Evolutionary conservation across 2,329 filamentous ascomycete genomes (phyloP), one percentile per base, ranked within the genome.

Genomic region (Fusarium sp.): DNA sequence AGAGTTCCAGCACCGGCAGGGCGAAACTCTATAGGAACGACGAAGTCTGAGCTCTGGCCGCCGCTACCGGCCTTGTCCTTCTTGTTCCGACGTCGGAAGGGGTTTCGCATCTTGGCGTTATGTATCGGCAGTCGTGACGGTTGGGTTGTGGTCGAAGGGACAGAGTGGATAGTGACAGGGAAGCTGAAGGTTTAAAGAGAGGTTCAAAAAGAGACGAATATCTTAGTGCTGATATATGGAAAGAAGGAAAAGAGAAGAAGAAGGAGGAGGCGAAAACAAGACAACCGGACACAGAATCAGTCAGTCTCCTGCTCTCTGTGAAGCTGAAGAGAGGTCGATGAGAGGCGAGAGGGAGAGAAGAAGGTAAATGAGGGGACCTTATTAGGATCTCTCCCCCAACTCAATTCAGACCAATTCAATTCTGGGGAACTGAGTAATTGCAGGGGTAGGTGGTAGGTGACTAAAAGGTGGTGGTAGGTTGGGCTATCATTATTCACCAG

Each of bases 71-170:
- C 71, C 49, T 68, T 68, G 62, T 76, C 74, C 73, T 80, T 79
- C 70, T 78, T 81, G 58, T 76, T 75, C 64, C 79, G 80, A 49
- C 76, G 76, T 58, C 77, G 73, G 59, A 82, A 81, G 22, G 70
- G 76, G 53, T 77, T 71, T 62, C 77, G 77, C 78, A 80, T 80
- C 71, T 62, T 75, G 72, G 67, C 56, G 59, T 45, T 23, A n/a
- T 17, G 25, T 54, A 30, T 30, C 27, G 11, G 27, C 4, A 58
- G 40, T 51, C 22, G 40, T 32, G 46, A 52, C 30, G 44, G 52
- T 43, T 47, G 17, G 44, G 52, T 43, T 47, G 17, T 54, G 19
- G 56, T 53, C 37, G 41, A 55, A 62, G 41, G 57, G 53, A 59
- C 37, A 37, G 39, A 44, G 37, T 56, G 56, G 30, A 53, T 58